A percentile compares a stretch with the other conserved stretches of the same genome.
Evolutionary conservation across 768 basidiomycete genomes (phyloP).

Genomic region (Lentinula edodes): DNA sequence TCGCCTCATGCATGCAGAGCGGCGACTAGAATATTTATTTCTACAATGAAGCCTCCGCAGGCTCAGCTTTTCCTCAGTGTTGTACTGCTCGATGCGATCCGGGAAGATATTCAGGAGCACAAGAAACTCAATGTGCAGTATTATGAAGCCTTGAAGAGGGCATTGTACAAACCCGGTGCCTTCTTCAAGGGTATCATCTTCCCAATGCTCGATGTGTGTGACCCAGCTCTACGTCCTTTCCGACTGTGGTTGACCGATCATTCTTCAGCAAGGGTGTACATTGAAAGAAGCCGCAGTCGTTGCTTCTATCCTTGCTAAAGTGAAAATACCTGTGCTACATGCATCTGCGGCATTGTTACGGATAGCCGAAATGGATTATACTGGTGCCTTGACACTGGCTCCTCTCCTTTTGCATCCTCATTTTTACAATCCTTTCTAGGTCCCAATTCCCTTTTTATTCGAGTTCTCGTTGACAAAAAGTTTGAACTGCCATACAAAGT

Average conservation of each 20-base stretch:
- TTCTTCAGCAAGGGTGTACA: conserved; percentile 61
- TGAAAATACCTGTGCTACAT: conserved; percentile 93
- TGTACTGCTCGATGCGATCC: conserved; percentile 83
- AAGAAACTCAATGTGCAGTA: conserved; percentile 91
- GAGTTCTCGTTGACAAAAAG: conserved; percentile 95
- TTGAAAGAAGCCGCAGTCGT: conserved; percentile 93
- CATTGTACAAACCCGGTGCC: conserved; percentile 93
- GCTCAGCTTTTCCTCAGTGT: conserved; percentile 90
- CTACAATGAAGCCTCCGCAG: conserved; percentile 93
- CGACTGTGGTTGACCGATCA: neutral
- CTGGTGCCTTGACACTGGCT: conserved; percentile 44
- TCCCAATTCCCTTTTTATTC: conserved; percentile 94
- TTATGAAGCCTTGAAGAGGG: conserved; percentile 88
- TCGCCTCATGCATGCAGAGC: conserved; percentile 92
- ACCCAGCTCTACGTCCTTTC: neutral
- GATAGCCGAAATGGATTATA: conserved; percentile 94
- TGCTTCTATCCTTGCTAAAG: conserved; percentile 84
- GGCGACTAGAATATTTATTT: conserved; percentile 92
- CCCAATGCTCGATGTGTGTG: conserved; percentile 82
- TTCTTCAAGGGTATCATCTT: conserved; percentile 99
- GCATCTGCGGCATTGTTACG: conserved; percentile 92
- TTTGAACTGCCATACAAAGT: conserved; percentile 98
- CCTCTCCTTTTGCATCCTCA: neutral
- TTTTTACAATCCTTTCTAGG: conserved; percentile 34
- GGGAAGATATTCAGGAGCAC: conserved; percentile 82